phyloP scores from a whole-genome alignment of 768 basidiomycete genomes.

The Rhodosporidiobolus odoratus region DNA sequence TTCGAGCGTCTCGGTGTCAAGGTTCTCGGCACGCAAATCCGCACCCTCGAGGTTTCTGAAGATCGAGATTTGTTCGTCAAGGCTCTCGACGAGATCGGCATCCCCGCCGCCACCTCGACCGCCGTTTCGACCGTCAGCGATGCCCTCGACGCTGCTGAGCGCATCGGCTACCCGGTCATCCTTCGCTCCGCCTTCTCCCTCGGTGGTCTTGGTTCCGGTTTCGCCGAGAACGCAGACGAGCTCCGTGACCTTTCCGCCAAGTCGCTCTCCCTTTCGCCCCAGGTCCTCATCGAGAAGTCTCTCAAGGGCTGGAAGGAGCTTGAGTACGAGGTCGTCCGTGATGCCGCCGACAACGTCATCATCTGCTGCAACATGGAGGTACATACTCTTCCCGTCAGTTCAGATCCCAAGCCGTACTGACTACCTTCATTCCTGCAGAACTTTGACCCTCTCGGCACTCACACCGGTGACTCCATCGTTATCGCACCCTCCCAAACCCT shows the following conservation, averaged over 20 bases:
- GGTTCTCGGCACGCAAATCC: constrained; percentile 91
- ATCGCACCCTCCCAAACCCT: constrained; percentile 97
- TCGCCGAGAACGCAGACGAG: constrained; percentile 90
- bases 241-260: constrained; percentile 89
- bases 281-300: constrained; percentile 92
- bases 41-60: constrained; percentile 91
- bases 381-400: background rate
- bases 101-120: constrained; percentile 89
- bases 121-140: constrained; percentile 94
- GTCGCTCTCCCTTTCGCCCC: constrained; percentile 81
- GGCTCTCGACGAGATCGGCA: constrained; percentile 94
- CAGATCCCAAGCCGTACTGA: background rate
- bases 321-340: constrained; percentile 98
- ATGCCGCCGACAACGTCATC: constrained; percentile 94
- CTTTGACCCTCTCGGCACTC: constrained; percentile 97
- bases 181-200: constrained; percentile 94
- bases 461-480: constrained; percentile 98
- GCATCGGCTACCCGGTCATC: constrained; percentile 95
- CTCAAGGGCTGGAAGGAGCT: constrained; percentile 99
- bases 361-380: constrained; percentile 94
- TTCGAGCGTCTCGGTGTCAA: constrained; percentile 85
- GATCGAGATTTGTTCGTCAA: constrained; percentile 93
- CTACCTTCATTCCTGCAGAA: constrained; percentile 55
- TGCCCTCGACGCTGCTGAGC: constrained; percentile 81
- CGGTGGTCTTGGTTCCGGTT: constrained; percentile 96